These are phyloP conservation scores for Buddleja alternifolia DNA, from an alignment of 257 asterid species.

Conservation along the genomic window DNA sequence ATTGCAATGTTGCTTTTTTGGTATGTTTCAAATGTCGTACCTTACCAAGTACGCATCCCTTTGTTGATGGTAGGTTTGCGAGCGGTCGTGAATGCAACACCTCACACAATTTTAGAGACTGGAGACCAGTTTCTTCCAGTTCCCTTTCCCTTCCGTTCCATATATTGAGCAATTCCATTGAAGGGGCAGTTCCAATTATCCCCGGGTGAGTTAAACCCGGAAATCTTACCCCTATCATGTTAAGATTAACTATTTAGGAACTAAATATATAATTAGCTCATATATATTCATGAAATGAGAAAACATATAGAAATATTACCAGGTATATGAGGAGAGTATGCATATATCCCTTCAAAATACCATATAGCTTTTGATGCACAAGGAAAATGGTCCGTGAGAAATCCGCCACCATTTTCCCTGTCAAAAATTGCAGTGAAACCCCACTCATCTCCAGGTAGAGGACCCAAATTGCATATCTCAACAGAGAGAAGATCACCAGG, in stretches of 20 bases:
- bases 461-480: constrained; percentile 93
- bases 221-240: constrained; percentile 71
- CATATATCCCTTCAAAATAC: constrained; percentile 96
- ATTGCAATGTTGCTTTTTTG: not conserved
- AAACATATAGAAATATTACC: constrained; percentile 40
- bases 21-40: constrained; percentile 43
- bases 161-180: constrained; percentile 71
- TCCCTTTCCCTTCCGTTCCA: constrained; percentile 87
- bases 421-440: constrained; percentile 93
- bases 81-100: constrained; percentile 86
- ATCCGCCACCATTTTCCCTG: constrained; percentile 96
- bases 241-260: not conserved
- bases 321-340: constrained; percentile 94
- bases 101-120: constrained; percentile 71
- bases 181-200: constrained; percentile 93
- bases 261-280: not conserved
- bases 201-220: constrained; percentile 97
- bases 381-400: constrained; percentile 91
- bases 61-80: constrained; percentile 80
- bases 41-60: constrained; percentile 94
- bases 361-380: constrained; percentile 88
- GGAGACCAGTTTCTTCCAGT: constrained; percentile 71
- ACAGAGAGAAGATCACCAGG: constrained; percentile 91
- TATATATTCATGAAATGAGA: not conserved
- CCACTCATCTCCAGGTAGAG: constrained; percentile 96